Evolutionary conservation across 202 grass and related monocot species (phyloP), one percentile per base, ranked within the genome.

Genomic region (Elaeis oleifera): DNA sequence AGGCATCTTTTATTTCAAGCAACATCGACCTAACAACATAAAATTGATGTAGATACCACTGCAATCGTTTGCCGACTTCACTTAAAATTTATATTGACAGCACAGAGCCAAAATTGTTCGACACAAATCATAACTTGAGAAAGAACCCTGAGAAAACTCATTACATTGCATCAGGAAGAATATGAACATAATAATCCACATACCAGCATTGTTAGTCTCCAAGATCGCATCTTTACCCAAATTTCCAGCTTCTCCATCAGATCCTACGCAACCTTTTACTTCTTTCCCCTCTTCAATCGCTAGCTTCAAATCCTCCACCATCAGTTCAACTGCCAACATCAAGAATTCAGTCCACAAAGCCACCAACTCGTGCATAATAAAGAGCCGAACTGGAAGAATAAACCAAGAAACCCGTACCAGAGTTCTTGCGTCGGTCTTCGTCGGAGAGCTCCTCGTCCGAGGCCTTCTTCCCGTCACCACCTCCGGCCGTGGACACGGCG

Each of bases 151-250:
- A 13, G 36, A 44, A 44, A 14, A 13, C 36, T 44, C 36, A 14
- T 44, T 44, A 13, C 36, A 14, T 14, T 44, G 36, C 8, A 13
- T 44, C 36, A 44, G 3, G 36, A 44, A 44, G 36, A 44, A 44
- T 44, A 44, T 67, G 50, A 18, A 68, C 51, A 72, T 26, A 29
- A 68, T 39, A 67, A 49, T 16, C 53, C 49, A 39, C 59, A 52
- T 64, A 79, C 86, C 78, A 58, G 53, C 60, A n/a, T 14, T 65
- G 68, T 51, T 75, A 48, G 50, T 65, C 8, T 21, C 29, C 29
- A 48, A 61, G 7, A 44, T 44, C 36, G 36, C 36, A 44, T 39
- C 68, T 58, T 53, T 65, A 32, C 15, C 54, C 4, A 53, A 55
- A 55, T 72, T 36, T 7, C 54, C 64, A n/a, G 0, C 27, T 21